A percentile compares a stretch with the other conserved stretches of the same genome.
phyloP scores from a whole-genome alignment of 2,329 filamentous ascomycete species.

The Hymenoscyphus occultus region DNA sequence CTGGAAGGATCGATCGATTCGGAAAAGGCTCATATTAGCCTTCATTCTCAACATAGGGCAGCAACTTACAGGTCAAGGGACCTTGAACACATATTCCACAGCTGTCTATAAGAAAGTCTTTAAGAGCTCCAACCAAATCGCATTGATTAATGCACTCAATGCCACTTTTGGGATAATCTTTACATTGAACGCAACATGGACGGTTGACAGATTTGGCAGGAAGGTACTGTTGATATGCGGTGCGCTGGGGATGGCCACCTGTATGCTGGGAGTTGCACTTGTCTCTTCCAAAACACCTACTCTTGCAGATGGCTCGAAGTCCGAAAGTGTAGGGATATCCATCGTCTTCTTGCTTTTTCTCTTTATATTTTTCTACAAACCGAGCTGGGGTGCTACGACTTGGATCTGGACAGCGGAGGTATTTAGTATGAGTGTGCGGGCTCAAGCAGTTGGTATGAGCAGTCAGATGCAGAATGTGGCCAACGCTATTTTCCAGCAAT shows the following conservation, averaged over 20 bases:
- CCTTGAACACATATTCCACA: slow-evolving; percentile 68
- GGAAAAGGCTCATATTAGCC: slow-evolving; percentile 63
- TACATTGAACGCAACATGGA: slow-evolving; percentile 70
- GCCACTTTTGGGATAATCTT: slow-evolving; percentile 70
- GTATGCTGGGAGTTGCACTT: slow-evolving; percentile 63
- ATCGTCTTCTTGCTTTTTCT: slow-evolving; percentile 67
- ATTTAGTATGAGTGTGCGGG: slow-evolving; percentile 68
- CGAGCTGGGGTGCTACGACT: slow-evolving; percentile 65
- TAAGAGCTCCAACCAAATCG: slow-evolving; percentile 55
- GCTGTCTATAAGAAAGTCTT: slow-evolving; percentile 71
- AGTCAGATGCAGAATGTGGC: slow-evolving; percentile 60
- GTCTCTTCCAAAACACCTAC: slow-evolving; percentile 56
- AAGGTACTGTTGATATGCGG: slow-evolving; percentile 67
- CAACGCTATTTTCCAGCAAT: slow-evolving; percentile 45
- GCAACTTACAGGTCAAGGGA: slow-evolving; percentile 70
- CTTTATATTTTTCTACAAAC: slow-evolving; percentile 68
- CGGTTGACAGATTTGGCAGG: slow-evolving; percentile 66
- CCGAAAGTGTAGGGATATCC: slow-evolving; percentile 57
- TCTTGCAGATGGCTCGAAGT: slow-evolving; percentile 49
- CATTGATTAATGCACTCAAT: slow-evolving; percentile 70
- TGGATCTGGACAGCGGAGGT: slow-evolving; percentile 71
- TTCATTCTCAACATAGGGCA: slow-evolving; percentile 68
- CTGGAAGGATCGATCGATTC: slow-evolving; percentile 67
- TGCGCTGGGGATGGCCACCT: slow-evolving; percentile 63
- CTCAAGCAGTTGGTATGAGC: slow-evolving; percentile 65